Evolutionary conservation across 192 early-diverging fungal species (phyloP).

Genomic region (Coemansia sp.): DNA sequence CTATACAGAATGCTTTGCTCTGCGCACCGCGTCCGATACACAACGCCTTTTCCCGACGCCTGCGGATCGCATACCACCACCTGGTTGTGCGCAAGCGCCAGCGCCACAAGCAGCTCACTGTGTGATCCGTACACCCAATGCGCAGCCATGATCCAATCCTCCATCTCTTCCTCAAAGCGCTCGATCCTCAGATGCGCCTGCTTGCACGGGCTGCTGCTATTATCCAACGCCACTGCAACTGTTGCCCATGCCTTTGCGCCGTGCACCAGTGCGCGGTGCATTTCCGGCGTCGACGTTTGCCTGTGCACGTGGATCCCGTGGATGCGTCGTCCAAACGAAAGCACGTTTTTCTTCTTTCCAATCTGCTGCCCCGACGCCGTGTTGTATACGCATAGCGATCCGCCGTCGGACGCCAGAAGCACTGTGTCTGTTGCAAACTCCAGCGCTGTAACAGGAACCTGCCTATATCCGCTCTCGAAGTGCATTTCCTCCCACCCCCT

Average conservation of each 20-base stretch:
- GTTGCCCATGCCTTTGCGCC: slow-evolving; percentile 57
- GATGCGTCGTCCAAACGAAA: slow-evolving; percentile 37
- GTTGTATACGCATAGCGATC: slow-evolving; percentile 42
- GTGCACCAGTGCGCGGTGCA: slow-evolving; percentile 31
- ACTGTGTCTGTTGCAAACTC: slow-evolving; percentile 39
- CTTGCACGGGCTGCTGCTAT: not conserved
- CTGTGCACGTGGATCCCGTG: slow-evolving; percentile 39
- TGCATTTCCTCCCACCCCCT: not conserved
- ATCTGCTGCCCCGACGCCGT: slow-evolving; percentile 1
- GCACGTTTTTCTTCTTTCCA: slow-evolving; percentile 4
- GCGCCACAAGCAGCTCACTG: slow-evolving; percentile 32
- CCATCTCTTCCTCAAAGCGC: slow-evolving; percentile 37
- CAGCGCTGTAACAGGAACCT: slow-evolving; percentile 48
- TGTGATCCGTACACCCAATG: slow-evolving; percentile 61
- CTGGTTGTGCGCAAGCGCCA: slow-evolving; percentile 79
- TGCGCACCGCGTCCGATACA: slow-evolving; percentile 60
- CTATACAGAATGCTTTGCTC: slow-evolving; percentile 76
- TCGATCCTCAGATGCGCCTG: not conserved
- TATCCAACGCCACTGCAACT: not conserved
- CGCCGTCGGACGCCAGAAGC: slow-evolving; percentile 51
- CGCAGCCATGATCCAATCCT: slow-evolving; percentile 80
- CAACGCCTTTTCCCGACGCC: not conserved
- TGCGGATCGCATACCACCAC: slow-evolving; percentile 38
- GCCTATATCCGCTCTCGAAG: slow-evolving; percentile 5
- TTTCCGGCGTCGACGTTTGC: not conserved